Evolutionary conservation across 495 filamentous ascomycete species (phyloP), one percentile per base, ranked within the genome.

Genomic region (Coniosporium apollinis): DNA sequence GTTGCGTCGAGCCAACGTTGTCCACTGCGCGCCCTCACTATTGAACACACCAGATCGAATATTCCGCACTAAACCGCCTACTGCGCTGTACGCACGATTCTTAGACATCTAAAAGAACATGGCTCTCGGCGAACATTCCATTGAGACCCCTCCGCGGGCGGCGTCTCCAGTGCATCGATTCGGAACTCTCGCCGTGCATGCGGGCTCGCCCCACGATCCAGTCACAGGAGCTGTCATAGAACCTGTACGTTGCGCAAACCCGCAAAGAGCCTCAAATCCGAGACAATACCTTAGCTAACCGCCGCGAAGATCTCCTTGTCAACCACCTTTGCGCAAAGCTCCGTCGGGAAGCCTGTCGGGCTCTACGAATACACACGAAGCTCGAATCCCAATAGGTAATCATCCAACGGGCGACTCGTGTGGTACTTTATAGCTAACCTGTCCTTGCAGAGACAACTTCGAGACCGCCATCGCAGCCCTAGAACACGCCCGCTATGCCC

Each of bases 171-270:
- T 70, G 18, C 72, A 77, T 48, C 64, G 69, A 16, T 97, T 97
- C 58, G 89, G 81, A 15, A 97, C 89, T 20, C 66, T 89, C 18
- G 89, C 89, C 29, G 89, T 97, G 9, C 89, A 97, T 58, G 82
- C 87, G 36, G 89, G 89, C 29, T 60, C 83, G 28, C 81, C 78
- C 44, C 82, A 91, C 55, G 89, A 97, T 61, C 80, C 84, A 25
- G 61, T 64, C 7, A 97, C 87, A 18, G 89, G 89, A 38, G 89
- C 89, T 44, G 89, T 97, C 41, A 97, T 97, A 56, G 79, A 84
- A 54, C 61, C 89, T 33, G 66, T 55, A 18, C 13, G 10, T 14
- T 26, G n/a, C n/a, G n/a, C n/a, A n/a, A n/a, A n/a, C n/a, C n/a
- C n/a, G n/a, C n/a, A 5, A 21, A 28, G 6, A 19, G 16, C 13